Percentiles rank a stretch among this genome's conserved stretches.
phyloP scores from a whole-genome alignment of 306 rosid genomes.

The Castanea crenata region DNA sequence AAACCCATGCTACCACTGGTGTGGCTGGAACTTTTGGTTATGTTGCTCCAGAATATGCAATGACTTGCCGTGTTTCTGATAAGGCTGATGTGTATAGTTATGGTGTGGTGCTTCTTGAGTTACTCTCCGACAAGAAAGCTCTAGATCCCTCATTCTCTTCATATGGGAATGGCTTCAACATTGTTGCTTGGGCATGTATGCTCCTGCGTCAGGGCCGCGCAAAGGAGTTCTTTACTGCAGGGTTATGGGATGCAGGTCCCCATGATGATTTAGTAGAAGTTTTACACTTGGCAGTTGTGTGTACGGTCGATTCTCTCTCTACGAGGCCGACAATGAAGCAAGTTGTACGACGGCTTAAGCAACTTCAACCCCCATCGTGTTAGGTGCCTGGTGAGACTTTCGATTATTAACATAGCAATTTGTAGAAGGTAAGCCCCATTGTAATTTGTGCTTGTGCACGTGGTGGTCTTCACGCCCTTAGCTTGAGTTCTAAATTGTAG shows the following conservation, averaged over 20 bases:
- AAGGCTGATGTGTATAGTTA: constrained; percentile 96
- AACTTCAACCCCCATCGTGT: constrained; percentile 88
- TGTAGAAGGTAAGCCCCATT: constrained; percentile 45
- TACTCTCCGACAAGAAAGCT: constrained; percentile 91
- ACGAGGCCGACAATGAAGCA: constrained; percentile 92
- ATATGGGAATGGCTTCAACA: constrained; percentile 88
- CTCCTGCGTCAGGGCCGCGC: constrained; percentile 83
- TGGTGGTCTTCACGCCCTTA: constrained; percentile 31
- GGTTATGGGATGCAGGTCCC: constrained; percentile 86
- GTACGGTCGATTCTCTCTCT: constrained; percentile 85
- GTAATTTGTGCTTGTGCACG: constrained; percentile 49
- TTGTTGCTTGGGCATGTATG: constrained; percentile 89
- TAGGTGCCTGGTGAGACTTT: constrained; percentile 38
- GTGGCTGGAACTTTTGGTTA: constrained; percentile 97
- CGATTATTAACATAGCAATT: constrained; percentile 39
- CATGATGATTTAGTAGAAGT: constrained; percentile 84
- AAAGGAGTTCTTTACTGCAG: constrained; percentile 77
- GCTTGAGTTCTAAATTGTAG: constrained; percentile 56
- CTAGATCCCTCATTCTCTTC: constrained; percentile 88
- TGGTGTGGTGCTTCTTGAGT: constrained; percentile 94
- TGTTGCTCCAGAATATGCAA: constrained; percentile 95
- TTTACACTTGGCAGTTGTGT: constrained; percentile 79
- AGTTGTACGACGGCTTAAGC: constrained; percentile 86
- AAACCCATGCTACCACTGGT: constrained; percentile 96
- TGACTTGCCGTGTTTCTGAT: constrained; percentile 96